These are phyloP conservation scores for Schwanniomyces sp. DNA, from an alignment of 805 yeast species.

Conservation along the genomic window DNA sequence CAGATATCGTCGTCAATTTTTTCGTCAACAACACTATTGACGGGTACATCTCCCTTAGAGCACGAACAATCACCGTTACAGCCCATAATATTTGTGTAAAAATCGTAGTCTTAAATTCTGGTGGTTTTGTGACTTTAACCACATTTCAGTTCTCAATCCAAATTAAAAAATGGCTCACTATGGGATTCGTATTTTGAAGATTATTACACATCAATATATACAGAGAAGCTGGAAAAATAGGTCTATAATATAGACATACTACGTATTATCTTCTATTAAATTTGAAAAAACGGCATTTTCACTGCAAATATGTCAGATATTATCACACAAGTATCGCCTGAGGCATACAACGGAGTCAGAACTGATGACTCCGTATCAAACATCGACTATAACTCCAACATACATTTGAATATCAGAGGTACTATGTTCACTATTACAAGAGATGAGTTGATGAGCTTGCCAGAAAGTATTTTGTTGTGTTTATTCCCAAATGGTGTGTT, in stretches of 20 bases:
- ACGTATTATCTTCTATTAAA: not conserved
- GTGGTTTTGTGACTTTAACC: not conserved
- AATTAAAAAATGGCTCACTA: constrained; percentile 1
- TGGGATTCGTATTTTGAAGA: not conserved
- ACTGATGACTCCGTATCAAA: constrained; percentile 25
- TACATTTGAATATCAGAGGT: constrained; percentile 79
- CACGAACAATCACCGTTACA: constrained; percentile 13
- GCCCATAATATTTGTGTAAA: not conserved
- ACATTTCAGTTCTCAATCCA: not conserved
- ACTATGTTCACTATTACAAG: constrained; percentile 71
- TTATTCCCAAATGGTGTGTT: constrained; percentile 90
- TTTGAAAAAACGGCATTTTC: not conserved
- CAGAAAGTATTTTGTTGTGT: constrained; percentile 85
- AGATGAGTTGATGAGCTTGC: constrained; percentile 86
- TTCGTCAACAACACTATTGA: not conserved
- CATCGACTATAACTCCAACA: constrained; percentile 62
- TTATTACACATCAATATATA: not conserved
- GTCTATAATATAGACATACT: not conserved
- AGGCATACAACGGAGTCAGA: constrained; percentile 15
- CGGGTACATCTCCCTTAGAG: not conserved
- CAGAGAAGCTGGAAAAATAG: constrained; percentile 16
- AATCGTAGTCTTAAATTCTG: not conserved
- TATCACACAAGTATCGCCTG: constrained; percentile 71
- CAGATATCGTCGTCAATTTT: constrained; percentile 25
- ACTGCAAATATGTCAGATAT: constrained; percentile 41